Conservation (phyloP, 2,329 filamentous ascomycete genomes). For the Ophiocordyceps camponoti-floridani region DNA sequence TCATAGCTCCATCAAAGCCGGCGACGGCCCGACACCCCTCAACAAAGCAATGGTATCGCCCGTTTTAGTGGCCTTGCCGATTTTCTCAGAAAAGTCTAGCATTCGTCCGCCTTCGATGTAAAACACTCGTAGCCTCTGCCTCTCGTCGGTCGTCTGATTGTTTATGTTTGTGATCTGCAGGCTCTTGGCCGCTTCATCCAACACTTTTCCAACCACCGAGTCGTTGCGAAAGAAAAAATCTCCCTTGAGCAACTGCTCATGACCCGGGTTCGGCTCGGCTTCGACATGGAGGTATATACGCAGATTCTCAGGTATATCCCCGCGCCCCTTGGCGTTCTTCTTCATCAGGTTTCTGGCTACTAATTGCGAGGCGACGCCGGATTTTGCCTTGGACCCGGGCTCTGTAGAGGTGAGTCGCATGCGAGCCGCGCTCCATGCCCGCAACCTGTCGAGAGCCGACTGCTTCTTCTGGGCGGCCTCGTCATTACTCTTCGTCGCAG, state of each 20-base stretch:
- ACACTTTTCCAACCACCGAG: constrained; percentile 74
- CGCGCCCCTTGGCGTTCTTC: constrained; percentile 77
- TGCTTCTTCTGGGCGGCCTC: constrained; percentile 44
- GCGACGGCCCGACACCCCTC: constrained; percentile 66
- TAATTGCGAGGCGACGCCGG: constrained; percentile 44
- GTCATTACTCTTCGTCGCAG: constrained; percentile 25
- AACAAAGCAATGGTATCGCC: constrained; percentile 85
- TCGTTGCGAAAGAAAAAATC: constrained; percentile 68
- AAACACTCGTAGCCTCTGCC: constrained; percentile 70
- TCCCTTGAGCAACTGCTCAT: constrained; percentile 64
- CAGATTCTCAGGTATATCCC: constrained; percentile 63
- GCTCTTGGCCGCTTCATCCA: constrained; percentile 61
- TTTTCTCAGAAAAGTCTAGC: constrained; percentile 74
- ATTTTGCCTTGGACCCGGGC: constrained; percentile 43
- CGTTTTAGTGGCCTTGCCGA: constrained; percentile 53
- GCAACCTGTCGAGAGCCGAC: constrained; percentile 59
- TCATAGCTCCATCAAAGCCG: constrained; percentile 44
- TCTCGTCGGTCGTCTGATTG: constrained; percentile 57
- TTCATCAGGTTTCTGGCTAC: constrained; percentile 55
- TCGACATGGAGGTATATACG: constrained; percentile 84
- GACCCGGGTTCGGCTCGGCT: constrained; percentile 72
- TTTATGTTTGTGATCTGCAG: constrained; percentile 74
- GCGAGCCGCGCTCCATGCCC: constrained; percentile 54
- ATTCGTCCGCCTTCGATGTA: constrained; percentile 81
- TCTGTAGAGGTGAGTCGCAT: constrained; percentile 47